phyloP scores from a whole-genome alignment of 2,329 filamentous ascomycete genomes.

The Pestalotiopsis sp. region DNA sequence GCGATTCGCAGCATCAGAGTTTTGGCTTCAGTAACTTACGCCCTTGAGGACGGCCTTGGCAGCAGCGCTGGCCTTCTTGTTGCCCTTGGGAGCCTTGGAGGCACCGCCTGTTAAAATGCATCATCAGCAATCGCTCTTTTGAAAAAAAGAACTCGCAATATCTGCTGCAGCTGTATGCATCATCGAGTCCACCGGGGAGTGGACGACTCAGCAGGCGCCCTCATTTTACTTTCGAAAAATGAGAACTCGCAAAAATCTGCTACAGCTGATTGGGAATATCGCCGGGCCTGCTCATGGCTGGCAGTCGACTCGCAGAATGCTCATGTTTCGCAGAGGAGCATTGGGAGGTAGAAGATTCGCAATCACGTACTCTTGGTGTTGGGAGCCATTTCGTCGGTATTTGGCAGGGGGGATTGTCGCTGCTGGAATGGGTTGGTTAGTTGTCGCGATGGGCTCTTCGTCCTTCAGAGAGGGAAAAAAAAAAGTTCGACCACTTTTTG shows the following conservation, averaged over 20 bases:
- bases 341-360: background rate
- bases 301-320: slow-evolving; percentile 9
- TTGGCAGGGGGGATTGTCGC: slow-evolving; percentile 21
- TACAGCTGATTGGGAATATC: slow-evolving; percentile 4
- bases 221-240: background rate
- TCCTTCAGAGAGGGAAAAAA: background rate
- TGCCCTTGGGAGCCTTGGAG: slow-evolving; percentile 60
- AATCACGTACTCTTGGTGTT: slow-evolving; percentile 54
- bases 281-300: slow-evolving; percentile 2
- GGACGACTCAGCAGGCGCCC: slow-evolving; percentile 11
- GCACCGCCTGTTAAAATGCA: slow-evolving; percentile 35
- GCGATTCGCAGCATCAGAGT: no score
- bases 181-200: slow-evolving; percentile 25
- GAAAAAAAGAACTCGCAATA: slow-evolving; percentile 69
- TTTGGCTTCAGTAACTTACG: slow-evolving; percentile 61
- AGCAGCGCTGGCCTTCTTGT: slow-evolving; percentile 90
- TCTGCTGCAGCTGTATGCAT: slow-evolving; percentile 72
- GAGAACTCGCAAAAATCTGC: slow-evolving; percentile 8
- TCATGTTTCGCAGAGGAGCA: slow-evolving; percentile 8
- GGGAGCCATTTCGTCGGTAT: slow-evolving; percentile 38
- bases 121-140: slow-evolving; percentile 72
- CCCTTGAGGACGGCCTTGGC: slow-evolving; percentile 96
- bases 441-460: slow-evolving; percentile 6
- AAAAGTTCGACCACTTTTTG: slow-evolving; percentile 4
- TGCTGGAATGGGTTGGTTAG: slow-evolving; percentile 14